Evolutionary conservation across 1,139 yeast species (phyloP), one percentile per base, ranked within the genome.

Genomic region (Scheffersomyces lignicola): DNA sequence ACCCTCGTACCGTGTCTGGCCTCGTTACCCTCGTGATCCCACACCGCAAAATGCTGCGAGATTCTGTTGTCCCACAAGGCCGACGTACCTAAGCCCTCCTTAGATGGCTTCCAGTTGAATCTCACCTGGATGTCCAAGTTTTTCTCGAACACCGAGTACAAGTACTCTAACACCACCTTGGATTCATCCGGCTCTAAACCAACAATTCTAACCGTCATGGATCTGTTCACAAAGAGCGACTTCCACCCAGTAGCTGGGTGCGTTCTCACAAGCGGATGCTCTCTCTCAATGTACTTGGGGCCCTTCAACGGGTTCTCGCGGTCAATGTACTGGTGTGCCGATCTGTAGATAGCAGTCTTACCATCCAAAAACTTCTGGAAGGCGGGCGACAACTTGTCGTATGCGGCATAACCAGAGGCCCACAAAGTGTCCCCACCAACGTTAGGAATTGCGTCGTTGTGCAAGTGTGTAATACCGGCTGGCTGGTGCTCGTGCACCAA

Each of bases 1-100:
- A 77, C 82, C 52, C 84, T 65, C 20, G 78, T 74, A 18, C 82
- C 83, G 43, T 75, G 82, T 53, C 83, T 65, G 21, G 73, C 62
- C 35, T 67, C 73, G 37, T 52, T 41, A 18, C 74, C 75, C 47
- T 72, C 77, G 47, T 76, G 73, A 52, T 77, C 81, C 70, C 52
- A 65, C 24, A 72, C 72, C 18, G 76, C 73, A 44, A 54, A 56
- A 52, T 77, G 82, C 39, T 73, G 74, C 29, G 75, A 60, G 37
- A 72, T 49, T 54, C 81, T 58, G 61, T 77, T 76, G 46, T 76
- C 81, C 82, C 83, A 77, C 32, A 76, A 50, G 28, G 80, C 81
- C 39, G 78, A 69, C 21, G 78, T 69, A 18, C 80, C 80, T 29
- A 60, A 61, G 7, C 79, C 81, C 1, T 59, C 56, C 47, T 65